Conservation (phyloP, 192 early-diverging fungal species). For the Phlyctochytrium planicorne region DNA sequence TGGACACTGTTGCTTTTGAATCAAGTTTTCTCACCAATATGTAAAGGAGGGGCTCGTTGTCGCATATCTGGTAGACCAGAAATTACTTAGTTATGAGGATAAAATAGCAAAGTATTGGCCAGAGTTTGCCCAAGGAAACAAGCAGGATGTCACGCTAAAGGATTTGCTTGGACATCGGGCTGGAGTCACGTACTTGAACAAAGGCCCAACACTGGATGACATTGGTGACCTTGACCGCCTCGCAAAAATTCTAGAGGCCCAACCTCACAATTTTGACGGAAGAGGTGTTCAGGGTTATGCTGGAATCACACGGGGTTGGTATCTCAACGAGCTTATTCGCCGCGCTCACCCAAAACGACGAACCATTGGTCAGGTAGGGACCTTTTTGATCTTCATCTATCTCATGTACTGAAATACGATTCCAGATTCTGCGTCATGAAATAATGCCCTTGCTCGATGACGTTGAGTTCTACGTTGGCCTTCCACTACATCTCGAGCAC, state of each 20-base stretch:
- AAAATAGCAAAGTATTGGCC: conserved; percentile 66
- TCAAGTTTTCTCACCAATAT: neutral
- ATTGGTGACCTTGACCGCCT: conserved; percentile 53
- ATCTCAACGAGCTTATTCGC: conserved; percentile 67
- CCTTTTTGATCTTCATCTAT: neutral
- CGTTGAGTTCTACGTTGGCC: conserved; percentile 48
- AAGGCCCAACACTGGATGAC: conserved; percentile 44
- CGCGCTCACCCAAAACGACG: conserved; percentile 53
- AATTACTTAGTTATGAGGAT: conserved; percentile 49
- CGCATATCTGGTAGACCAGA: conserved; percentile 57
- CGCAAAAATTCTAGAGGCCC: conserved; percentile 48
- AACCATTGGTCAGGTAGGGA: conserved; percentile 42
- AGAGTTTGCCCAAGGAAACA: conserved; percentile 69
- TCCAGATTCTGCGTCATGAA: conserved; percentile 41
- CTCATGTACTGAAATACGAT: neutral
- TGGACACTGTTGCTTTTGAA: neutral
- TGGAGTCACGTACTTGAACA: conserved; percentile 59
- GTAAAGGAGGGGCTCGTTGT: conserved; percentile 44
- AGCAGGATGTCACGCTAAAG: conserved; percentile 63
- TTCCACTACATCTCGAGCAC: conserved; percentile 24
- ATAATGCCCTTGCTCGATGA: conserved; percentile 40
- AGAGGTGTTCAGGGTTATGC: conserved; percentile 54
- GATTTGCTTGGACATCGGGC: conserved; percentile 63
- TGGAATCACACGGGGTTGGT: conserved; percentile 67
- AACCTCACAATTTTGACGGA: conserved; percentile 68